phyloP scores from a whole-genome alignment of 768 basidiomycete genomes.

The Leccinum rimulosum region DNA sequence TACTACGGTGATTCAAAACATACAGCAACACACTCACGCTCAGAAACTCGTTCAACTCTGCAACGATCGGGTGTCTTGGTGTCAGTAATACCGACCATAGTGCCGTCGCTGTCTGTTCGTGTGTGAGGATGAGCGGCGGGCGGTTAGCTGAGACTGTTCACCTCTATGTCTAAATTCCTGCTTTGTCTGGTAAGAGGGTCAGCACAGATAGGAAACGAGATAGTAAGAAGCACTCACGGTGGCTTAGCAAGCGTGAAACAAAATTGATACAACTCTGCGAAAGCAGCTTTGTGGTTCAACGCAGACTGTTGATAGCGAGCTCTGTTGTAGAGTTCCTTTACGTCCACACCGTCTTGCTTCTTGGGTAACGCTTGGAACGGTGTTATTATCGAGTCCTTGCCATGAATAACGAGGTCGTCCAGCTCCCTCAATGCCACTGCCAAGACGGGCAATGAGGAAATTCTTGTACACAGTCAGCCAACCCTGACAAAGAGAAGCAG shows the following conservation, averaged over 20 bases:
- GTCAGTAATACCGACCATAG: constrained; percentile 74
- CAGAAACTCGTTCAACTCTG: constrained; percentile 67
- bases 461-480: constrained; percentile 33
- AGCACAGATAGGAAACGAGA: background rate
- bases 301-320: constrained; percentile 49
- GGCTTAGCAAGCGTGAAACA: constrained; percentile 71
- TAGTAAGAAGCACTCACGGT: constrained; percentile 47
- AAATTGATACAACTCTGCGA: constrained; percentile 65
- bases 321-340: constrained; percentile 54
- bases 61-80: constrained; percentile 64
- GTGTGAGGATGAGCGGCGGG: background rate
- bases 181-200: constrained; percentile 46
- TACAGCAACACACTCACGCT: constrained; percentile 39
- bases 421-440: constrained; percentile 56
- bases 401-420: constrained; percentile 54
- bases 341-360: constrained; percentile 26
- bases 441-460: constrained; percentile 49
- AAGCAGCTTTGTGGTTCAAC: constrained; percentile 48
- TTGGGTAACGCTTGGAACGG: constrained; percentile 21
- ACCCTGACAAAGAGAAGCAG: background rate
- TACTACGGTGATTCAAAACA: background rate
- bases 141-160: constrained; percentile 28
- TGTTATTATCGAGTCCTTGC: constrained; percentile 38
- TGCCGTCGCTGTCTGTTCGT: constrained; percentile 58
- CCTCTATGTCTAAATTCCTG: constrained; percentile 82